Evolutionary conservation across 371 early-diverging fungal genomes (phyloP), one percentile per base, ranked within the genome.

Genomic region (Syncephalis plumigaleata): DNA sequence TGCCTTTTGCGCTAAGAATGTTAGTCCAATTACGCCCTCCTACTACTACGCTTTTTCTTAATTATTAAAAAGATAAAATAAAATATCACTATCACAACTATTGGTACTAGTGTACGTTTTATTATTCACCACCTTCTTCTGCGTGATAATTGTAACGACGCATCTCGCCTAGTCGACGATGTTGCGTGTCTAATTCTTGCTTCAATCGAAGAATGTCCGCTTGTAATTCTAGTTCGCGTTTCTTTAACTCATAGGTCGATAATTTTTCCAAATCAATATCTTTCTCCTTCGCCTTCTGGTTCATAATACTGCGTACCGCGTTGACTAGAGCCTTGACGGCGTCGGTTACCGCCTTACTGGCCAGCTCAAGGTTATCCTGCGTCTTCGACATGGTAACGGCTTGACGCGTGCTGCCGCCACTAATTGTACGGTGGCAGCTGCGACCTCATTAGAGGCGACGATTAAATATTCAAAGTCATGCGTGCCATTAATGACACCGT

Each of bases 341-440:
- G 54, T 89, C 90, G 9, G 89, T 84, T 37, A 97, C 98, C 2
- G 80, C 82, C 59, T 79, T 82, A 42, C 94, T 90, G 0, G 96
- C 96, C 43, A 78, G 55, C 67, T 97, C 98, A 45, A 97, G 62
- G 21, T 77, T 67, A 51, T 82, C 86, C 58, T 94, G 95, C 4
- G 91, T 84, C 63, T 87, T 85, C 47, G 84, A 84, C 75, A 84
- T 81, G 49, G 83, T 78, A 38, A 79, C 73, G 11, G 93, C 66
- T 97, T 95, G 47, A 97, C 96, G 27, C 96, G 76, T 1, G 91
- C 80, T 1, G 96, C 96, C 0, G 98, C 91, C 4, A 94, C 94
- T n/a, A 97, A 66, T 64, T 94, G 95, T 9, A 87, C 92, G 0
- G 94, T 94, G 1, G 95, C 87, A 1, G 93, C 95, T 2, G 85